phyloP scores from a whole-genome alignment of 306 rosid species.

The Heteromeles arbutifolia region DNA sequence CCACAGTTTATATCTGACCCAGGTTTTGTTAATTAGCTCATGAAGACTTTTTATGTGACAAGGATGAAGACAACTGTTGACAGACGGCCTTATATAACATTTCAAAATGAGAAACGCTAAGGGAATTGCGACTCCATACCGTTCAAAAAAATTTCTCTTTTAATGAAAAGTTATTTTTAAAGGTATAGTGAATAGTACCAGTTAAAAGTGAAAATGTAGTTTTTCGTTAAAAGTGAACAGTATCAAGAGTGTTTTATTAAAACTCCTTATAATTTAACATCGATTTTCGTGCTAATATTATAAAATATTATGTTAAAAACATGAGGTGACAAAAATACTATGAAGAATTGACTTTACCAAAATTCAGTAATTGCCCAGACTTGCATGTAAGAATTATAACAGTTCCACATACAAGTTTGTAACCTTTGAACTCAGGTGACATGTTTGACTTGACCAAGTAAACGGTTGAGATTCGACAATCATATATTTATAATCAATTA shows the following conservation, averaged over 20 bases:
- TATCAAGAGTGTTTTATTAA: too few relatives aligned
- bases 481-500: neutral
- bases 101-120: too few relatives aligned
- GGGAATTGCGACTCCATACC: too few relatives aligned
- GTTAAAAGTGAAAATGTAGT: too few relatives aligned
- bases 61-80: neutral
- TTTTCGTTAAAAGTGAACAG: too few relatives aligned
- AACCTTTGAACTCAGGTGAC: neutral
- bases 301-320: too few relatives aligned
- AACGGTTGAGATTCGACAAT: neutral
- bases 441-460: conserved; percentile 15
- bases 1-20: neutral
- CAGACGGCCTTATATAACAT: neutral
- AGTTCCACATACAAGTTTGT: neutral
- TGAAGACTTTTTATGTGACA: neutral
- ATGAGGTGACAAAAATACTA: rapidly evolving
- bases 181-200: too few relatives aligned
- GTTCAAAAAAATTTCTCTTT: too few relatives aligned
- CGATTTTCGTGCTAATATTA: rapidly evolving
- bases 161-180: too few relatives aligned
- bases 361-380: neutral
- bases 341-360: neutral
- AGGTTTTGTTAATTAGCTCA: neutral
- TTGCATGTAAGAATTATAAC: neutral
- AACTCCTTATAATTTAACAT: too few relatives aligned